Percentiles rank a stretch among this genome's conserved stretches.
phyloP scores from a whole-genome alignment of 345 rosid genomes.

The Aquilaria yunnanensis region DNA sequence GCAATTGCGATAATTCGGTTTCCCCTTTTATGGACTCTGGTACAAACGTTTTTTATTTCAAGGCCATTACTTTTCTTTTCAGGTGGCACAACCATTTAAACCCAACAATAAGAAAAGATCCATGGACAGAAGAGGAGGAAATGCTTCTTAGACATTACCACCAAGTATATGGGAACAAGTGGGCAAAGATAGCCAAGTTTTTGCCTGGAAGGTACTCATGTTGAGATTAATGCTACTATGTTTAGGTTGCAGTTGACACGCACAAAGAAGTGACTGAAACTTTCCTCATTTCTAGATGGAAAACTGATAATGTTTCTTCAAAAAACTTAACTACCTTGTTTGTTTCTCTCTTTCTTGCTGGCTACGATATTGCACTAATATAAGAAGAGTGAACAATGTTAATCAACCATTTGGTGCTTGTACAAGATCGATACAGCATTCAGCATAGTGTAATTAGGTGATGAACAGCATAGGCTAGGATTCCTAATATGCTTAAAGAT shows the following conservation, averaged over 20 bases:
- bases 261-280: not conserved
- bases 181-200: slow-evolving; percentile 44
- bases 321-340: no score
- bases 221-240: not conserved
- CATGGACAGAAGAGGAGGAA: slow-evolving; percentile 55
- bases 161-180: slow-evolving; percentile 39
- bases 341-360: not conserved
- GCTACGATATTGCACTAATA: no score
- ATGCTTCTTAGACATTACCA: slow-evolving; percentile 26
- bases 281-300: no score
- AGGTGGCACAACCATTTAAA: slow-evolving; percentile 60
- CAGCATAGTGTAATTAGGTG: no score
- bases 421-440: no score
- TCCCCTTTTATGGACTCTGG: no score
- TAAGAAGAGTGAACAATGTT: not conserved
- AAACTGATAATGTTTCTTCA: no score
- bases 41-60: not conserved
- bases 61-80: slow-evolving; percentile 3
- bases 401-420: not conserved
- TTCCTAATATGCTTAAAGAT: no score
- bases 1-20: no score
- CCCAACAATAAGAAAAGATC: slow-evolving; percentile 39
- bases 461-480: no score
- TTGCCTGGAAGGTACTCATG: slow-evolving; percentile 49
- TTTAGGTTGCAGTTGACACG: not conserved